Base-by-base conservation (phyloP, 2,329 filamentous ascomycete species). In the Aspergillus tanneri region DNA sequence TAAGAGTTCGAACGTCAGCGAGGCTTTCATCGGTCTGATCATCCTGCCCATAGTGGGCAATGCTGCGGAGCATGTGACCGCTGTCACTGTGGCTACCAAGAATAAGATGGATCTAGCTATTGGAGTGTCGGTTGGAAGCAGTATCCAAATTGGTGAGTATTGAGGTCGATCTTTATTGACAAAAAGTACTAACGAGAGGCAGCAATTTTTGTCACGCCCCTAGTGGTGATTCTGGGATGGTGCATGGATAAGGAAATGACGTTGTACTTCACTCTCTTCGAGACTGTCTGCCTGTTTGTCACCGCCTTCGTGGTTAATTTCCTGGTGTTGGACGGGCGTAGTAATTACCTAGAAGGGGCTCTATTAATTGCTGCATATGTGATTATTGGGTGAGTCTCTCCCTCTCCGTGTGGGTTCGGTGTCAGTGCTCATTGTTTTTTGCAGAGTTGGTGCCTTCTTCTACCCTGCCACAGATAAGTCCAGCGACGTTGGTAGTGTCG, bases 81-180 rank as follows among this genome's bases (percentile, higher is more conserved):
- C 87, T 5, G 86, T 91, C 45, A 88, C 83, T 0, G 87, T 91
- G 1, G 87, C 88, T 5, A 79, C 85, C 58, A 90, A 90, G 76
- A 88, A 90, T 70, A 91, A 91, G 71, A 90, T 90, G 85, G 88
- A 91, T 62, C 73, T 91, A 7, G 85, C 87, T 3, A 90, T 91
- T 54, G 87, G 87, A 63, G 86, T 91, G 9, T 87, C 87, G 10
- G 85, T 91, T 25, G 87, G 88, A 22, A 88, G 84, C 9, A 88
- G 84, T 59, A 91, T 92, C 70, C 87, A 91, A 69, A 88, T 91
- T 39, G 74, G 68, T 69, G 51, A 46, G 53, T 53, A 3, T 3
- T 8, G 1, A 12, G 1, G 2, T 10, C 6, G 1, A 16, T 25
- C 1, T 11, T 5, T 3, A 5, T 4, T 8, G 3, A 8, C 19